Evolutionary conservation across 805 yeast species (phyloP).

Genomic region (Saturnispora ahearnii): DNA sequence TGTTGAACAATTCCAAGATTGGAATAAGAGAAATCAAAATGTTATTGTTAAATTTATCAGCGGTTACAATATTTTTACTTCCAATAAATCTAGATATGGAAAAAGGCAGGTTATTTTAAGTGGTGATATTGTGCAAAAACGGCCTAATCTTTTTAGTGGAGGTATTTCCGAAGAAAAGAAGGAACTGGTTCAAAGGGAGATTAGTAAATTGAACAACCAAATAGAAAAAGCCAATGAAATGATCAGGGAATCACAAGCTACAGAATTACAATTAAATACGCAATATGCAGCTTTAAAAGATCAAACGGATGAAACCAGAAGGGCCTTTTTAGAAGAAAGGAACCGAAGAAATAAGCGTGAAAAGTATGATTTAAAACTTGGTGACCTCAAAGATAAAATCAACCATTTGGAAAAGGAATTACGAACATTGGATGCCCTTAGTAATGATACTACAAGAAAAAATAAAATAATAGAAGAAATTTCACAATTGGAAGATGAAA

Average conservation of each 20-base stretch:
- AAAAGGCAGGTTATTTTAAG: conserved; percentile 41
- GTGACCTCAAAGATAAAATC: conserved; percentile 1
- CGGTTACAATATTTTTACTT: conserved; percentile 43
- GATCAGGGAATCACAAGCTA: neutral
- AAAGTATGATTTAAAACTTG: conserved; percentile 1
- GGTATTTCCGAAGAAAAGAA: conserved; percentile 27
- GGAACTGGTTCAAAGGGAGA: conserved; percentile 12
- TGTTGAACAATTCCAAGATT: conserved; percentile 4
- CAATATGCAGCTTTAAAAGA: conserved; percentile 12
- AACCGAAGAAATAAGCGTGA: conserved; percentile 2
- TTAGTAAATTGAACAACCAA: conserved; percentile 9
- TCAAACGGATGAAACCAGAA: conserved; percentile 7
- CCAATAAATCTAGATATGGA: conserved; percentile 59
- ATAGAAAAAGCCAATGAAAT: neutral
- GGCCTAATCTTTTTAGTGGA: conserved; percentile 32
- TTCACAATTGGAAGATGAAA: neutral
- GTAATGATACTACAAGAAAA: conserved; percentile 1
- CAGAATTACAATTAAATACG: conserved; percentile 8
- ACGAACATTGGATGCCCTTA: neutral
- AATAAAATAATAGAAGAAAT: neutral
- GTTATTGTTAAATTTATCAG: conserved; percentile 44
- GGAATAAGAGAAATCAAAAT: conserved; percentile 30
- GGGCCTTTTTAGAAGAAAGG: neutral
- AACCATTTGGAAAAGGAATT: neutral
- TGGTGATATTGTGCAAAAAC: conserved; percentile 63